Percentiles rank a stretch among this genome's conserved stretches.
phyloP scores from a whole-genome alignment of 192 early-diverging fungal species.

The Rhizophagus sp. region DNA sequence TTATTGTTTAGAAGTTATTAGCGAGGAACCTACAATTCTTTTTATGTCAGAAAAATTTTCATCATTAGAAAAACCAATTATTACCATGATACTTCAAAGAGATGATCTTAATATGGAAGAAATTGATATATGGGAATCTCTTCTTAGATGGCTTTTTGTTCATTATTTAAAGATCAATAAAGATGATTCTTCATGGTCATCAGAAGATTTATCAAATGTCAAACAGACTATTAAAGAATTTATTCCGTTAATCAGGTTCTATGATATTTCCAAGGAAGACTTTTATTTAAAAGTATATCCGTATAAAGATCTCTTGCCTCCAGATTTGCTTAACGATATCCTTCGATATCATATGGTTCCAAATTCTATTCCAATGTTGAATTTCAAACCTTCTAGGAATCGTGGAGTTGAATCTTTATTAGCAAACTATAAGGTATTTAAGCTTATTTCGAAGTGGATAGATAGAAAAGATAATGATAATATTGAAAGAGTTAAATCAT shows the following conservation, averaged over 20 bases:
- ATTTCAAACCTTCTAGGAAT: not conserved
- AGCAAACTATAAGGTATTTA: not conserved
- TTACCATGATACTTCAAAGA: not conserved
- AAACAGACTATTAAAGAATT: not conserved
- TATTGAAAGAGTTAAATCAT: too few species aligned
- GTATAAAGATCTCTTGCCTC: not conserved
- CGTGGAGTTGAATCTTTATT: not conserved
- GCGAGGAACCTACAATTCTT: not conserved
- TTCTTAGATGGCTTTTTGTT: not conserved
- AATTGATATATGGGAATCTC: not conserved
- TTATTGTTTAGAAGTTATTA: not conserved
- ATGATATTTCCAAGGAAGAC: not conserved
- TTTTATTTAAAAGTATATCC: constrained; percentile 4
- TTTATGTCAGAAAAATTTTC: not conserved
- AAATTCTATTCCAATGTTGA: not conserved
- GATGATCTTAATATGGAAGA: not conserved
- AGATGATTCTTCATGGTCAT: not conserved
- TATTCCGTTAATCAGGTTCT: not conserved
- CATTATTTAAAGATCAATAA: not conserved
- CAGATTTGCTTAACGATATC: not conserved
- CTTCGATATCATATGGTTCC: not conserved
- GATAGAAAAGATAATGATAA: not conserved
- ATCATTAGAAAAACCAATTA: not conserved
- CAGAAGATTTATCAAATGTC: not conserved
- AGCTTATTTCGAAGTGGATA: not conserved